Conservation (phyloP, 2,329 filamentous ascomycete species). For the Claviceps pusilla region DNA sequence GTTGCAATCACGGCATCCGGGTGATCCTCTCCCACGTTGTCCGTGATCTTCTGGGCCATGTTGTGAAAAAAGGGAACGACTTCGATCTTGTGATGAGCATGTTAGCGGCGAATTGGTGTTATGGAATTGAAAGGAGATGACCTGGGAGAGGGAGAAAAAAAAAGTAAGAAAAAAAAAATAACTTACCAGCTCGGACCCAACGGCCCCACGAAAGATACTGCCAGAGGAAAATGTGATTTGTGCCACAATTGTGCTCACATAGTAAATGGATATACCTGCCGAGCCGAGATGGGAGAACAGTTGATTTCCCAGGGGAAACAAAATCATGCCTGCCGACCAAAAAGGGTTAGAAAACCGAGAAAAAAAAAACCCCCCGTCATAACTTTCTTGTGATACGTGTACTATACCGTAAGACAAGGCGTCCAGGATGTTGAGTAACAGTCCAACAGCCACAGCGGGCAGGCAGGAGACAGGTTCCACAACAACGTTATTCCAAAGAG, state of each 20-base stretch:
- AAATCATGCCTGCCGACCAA: conserved; percentile 54
- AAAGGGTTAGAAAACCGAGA: conserved; percentile 7
- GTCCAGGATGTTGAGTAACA: conserved; percentile 85
- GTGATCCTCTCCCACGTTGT: conserved; percentile 61
- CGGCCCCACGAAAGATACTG: conserved; percentile 76
- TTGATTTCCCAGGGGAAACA: conserved; percentile 80
- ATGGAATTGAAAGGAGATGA: background rate
- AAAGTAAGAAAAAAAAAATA: background rate
- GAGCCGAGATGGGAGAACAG: conserved; percentile 76
- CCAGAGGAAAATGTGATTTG: conserved; percentile 79
- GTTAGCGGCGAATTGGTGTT: background rate
- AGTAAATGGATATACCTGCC: conserved; percentile 96
- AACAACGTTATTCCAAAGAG: conserved; percentile 49
- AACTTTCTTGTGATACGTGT: background rate
- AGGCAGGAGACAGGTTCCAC: conserved; percentile 55
- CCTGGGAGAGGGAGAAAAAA: background rate
- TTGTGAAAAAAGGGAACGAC: conserved; percentile 98
- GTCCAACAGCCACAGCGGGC: conserved; percentile 74
- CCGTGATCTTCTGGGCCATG: conserved; percentile 83
- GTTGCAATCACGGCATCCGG: conserved; percentile 82
- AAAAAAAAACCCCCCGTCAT: background rate
- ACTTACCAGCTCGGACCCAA: conserved; percentile 80
- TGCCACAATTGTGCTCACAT: conserved; percentile 89
- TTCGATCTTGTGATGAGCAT: conserved; percentile 52
- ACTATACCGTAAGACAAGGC: conserved; percentile 72